These are phyloP conservation scores for Neonectria sp. DNA, from an alignment of 2,329 filamentous ascomycete genomes.

Conservation along the genomic window DNA sequence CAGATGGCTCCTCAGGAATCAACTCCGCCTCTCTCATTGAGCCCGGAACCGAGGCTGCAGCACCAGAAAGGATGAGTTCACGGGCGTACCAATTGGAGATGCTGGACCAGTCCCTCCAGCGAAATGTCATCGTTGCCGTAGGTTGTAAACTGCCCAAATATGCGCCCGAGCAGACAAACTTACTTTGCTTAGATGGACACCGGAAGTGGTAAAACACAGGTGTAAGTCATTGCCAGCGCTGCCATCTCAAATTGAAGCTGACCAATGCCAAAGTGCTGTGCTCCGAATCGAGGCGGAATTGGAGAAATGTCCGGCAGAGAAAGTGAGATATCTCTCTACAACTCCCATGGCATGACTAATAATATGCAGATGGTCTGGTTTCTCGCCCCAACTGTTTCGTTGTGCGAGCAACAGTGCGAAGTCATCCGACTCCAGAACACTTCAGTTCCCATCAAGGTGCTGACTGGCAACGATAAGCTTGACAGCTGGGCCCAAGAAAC, in stretches of 20 bases:
- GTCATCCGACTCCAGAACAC: conserved; percentile 74
- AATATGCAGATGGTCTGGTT: conserved; percentile 77
- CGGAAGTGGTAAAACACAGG: conserved; percentile 83
- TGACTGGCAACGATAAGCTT: conserved; percentile 78
- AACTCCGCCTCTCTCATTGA: background rate
- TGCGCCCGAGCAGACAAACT: conserved; percentile 4
- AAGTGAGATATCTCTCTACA: conserved; percentile 69
- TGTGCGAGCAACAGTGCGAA: conserved; percentile 77
- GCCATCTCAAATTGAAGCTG: conserved; percentile 30
- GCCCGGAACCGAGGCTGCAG: conserved; percentile 12
- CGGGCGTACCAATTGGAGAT: conserved; percentile 83
- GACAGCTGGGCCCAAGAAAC: conserved; percentile 79
- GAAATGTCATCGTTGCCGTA: conserved; percentile 82
- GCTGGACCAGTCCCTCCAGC: conserved; percentile 77
- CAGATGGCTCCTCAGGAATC: conserved; percentile 13
- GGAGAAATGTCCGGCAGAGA: conserved; percentile 64
- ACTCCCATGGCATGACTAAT: conserved; percentile 34
- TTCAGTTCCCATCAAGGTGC: conserved; percentile 70
- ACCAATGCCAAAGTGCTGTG: conserved; percentile 68
- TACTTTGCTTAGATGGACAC: conserved; percentile 78
- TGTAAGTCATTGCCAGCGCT: conserved; percentile 65
- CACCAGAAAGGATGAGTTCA: conserved; percentile 55
- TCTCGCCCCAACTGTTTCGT: conserved; percentile 76
- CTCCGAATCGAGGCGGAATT: conserved; percentile 78
- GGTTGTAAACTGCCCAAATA: conserved; percentile 38